phyloP scores from a whole-genome alignment of 2,329 filamentous ascomycete species.

The Penicillium sp. region DNA sequence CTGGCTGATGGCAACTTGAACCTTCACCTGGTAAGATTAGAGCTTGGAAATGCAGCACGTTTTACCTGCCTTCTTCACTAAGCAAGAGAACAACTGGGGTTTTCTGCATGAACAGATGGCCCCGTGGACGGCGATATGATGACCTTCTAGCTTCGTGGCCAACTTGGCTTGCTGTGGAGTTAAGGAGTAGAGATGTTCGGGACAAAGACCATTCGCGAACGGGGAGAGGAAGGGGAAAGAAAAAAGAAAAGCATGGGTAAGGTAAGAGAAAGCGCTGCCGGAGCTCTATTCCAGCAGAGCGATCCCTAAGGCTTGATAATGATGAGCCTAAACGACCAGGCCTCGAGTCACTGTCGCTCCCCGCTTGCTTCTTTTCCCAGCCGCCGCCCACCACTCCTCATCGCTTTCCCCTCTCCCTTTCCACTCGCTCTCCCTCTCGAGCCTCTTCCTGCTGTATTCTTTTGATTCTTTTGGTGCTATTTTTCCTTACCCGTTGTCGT shows the following conservation, averaged over 20 bases:
- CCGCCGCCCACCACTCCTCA: conserved; percentile 27
- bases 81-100: background rate
- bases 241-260: background rate
- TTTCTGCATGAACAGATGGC: conserved; percentile 4
- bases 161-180: background rate
- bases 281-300: background rate
- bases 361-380: conserved; percentile 25
- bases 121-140: background rate
- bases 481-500: conserved; percentile 18
- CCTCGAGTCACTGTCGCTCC: conserved; percentile 15
- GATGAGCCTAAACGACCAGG: conserved; percentile 15
- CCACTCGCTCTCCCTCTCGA: conserved; percentile 22
- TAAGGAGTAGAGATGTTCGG: background rate
- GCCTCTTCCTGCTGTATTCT: conserved; percentile 31
- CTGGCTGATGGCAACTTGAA: background rate
- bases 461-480: conserved; percentile 23
- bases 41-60: background rate
- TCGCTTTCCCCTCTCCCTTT: conserved; percentile 27
- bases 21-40: background rate
- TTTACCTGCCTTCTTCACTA: background rate
- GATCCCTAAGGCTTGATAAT: background rate
- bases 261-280: conserved; percentile 1
- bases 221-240: background rate
- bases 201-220: background rate
- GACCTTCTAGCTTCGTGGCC: background rate